Percentiles rank a stretch among this genome's conserved stretches.
These are phyloP conservation scores for Dendrostoma leiphaemia DNA, from an alignment of 2,329 filamentous ascomycete species.

Conservation along the genomic window DNA sequence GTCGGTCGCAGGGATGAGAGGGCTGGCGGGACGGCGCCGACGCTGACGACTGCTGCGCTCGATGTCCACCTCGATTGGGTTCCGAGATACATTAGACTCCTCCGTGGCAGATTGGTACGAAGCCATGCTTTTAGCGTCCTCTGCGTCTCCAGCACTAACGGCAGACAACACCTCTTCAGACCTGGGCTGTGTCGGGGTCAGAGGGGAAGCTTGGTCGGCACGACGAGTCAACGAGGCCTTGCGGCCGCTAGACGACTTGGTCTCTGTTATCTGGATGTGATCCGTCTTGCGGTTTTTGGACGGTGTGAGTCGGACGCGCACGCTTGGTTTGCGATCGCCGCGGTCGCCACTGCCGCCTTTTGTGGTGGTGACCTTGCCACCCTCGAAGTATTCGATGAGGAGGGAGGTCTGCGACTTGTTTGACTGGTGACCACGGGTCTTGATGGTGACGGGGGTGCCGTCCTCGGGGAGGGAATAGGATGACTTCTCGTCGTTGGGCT, in stretches of 20 bases:
- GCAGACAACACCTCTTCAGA: conserved; percentile 39
- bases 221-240: conserved; percentile 58
- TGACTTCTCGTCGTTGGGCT: conserved; percentile 66
- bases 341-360: conserved; percentile 57
- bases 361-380: conserved; percentile 57
- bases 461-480: conserved; percentile 81
- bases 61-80: conserved; percentile 89
- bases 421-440: conserved; percentile 63
- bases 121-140: conserved; percentile 65
- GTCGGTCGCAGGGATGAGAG: conserved; percentile 56
- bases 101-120: conserved; percentile 78
- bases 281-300: conserved; percentile 69
- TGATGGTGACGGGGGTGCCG: conserved; percentile 89
- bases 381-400: conserved; percentile 94
- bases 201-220: conserved; percentile 46
- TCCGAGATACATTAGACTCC: conserved; percentile 72
- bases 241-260: conserved; percentile 58
- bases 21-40: conserved; percentile 66
- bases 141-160: conserved; percentile 30
- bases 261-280: conserved; percentile 84
- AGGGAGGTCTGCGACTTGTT: conserved; percentile 81
- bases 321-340: conserved; percentile 73
- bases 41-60: conserved; percentile 52
- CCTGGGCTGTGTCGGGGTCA: conserved; percentile 35
- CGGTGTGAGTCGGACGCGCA: conserved; percentile 76